These are phyloP conservation scores for Rutstroemia sp. DNA, from an alignment of 2,329 filamentous ascomycete species.

Conservation along the genomic window DNA sequence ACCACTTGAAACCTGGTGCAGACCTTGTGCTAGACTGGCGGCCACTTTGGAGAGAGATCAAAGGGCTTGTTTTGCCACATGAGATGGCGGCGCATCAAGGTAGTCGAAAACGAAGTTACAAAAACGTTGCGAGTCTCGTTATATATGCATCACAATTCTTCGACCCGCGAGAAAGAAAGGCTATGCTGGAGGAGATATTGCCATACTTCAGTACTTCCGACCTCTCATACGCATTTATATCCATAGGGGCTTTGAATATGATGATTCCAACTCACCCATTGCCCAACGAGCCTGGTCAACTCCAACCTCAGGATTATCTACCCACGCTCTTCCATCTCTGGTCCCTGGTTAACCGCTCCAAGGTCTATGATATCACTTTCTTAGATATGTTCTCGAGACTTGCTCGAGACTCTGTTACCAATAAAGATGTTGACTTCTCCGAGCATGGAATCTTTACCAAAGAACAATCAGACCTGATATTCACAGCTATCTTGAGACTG, in stretches of 20 bases:
- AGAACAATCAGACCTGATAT: slow-evolving; percentile 87
- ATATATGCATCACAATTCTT: slow-evolving; percentile 89
- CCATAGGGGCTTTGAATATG: slow-evolving; percentile 79
- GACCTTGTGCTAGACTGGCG: slow-evolving; percentile 92
- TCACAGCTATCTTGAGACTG: slow-evolving; percentile 81
- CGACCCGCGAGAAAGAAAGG: slow-evolving; percentile 76
- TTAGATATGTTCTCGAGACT: slow-evolving; percentile 85
- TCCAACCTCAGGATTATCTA: slow-evolving; percentile 75
- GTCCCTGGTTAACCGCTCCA: slow-evolving; percentile 87
- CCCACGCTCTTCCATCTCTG: slow-evolving; percentile 96
- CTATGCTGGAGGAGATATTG: slow-evolving; percentile 72
- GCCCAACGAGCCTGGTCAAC: slow-evolving; percentile 60
- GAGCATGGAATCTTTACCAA: slow-evolving; percentile 86
- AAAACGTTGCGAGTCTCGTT: slow-evolving; percentile 77
- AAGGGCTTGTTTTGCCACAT: slow-evolving; percentile 77
- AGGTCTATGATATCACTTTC: slow-evolving; percentile 76
- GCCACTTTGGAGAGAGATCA: slow-evolving; percentile 87
- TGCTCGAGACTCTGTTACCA: slow-evolving; percentile 73
- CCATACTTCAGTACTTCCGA: slow-evolving; percentile 92
- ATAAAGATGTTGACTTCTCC: slow-evolving; percentile 69
- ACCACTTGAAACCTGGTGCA: slow-evolving; percentile 84
- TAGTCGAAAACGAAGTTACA: slow-evolving; percentile 47
- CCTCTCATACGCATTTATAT: slow-evolving; percentile 84
- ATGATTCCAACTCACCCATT: slow-evolving; percentile 79
- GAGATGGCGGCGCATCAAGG: slow-evolving; percentile 65